These are phyloP conservation scores for Sporothrix mexicana DNA, from an alignment of 2,329 filamentous ascomycete species.

Conservation along the genomic window DNA sequence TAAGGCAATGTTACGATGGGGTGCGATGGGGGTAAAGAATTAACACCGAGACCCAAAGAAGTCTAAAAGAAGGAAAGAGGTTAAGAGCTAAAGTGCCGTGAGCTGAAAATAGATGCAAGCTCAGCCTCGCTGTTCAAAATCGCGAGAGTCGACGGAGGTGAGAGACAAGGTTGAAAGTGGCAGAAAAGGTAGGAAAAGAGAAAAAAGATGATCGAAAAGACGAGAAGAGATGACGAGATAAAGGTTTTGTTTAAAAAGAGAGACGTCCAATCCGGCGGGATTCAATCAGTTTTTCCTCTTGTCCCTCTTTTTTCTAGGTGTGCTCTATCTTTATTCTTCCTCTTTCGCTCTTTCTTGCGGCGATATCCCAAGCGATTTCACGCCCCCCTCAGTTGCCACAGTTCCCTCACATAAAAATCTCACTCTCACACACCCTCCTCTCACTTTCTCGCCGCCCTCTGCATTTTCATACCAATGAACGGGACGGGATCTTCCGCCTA, in stretches of 20 bases:
- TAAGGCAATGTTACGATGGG: slow-evolving; percentile 11
- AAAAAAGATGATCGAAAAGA: neutral
- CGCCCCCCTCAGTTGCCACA: no score
- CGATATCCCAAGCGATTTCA: neutral
- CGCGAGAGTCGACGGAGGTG: neutral
- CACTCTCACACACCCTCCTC: slow-evolving; percentile 6
- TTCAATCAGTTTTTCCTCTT: neutral
- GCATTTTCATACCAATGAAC: slow-evolving; percentile 13
- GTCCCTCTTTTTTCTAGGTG: no score
- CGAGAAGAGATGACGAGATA: neutral
- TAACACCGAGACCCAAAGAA: neutral
- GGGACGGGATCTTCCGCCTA: slow-evolving; percentile 24
- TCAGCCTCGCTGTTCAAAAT: slow-evolving; percentile 22
- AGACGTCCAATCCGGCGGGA: neutral
- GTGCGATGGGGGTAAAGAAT: neutral
- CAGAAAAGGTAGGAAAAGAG: neutral
- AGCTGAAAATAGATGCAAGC: slow-evolving; percentile 26
- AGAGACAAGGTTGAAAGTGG: neutral
- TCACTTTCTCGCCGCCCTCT: neutral
- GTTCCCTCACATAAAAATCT: neutral
- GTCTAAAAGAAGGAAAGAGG: neutral
- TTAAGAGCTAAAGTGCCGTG: neutral
- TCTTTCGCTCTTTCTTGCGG: neutral
- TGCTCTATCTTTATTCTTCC: neutral
- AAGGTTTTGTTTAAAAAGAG: neutral